Evolutionary conservation across 768 basidiomycete genomes (phyloP).

Genomic region (Trametopsis cervina): DNA sequence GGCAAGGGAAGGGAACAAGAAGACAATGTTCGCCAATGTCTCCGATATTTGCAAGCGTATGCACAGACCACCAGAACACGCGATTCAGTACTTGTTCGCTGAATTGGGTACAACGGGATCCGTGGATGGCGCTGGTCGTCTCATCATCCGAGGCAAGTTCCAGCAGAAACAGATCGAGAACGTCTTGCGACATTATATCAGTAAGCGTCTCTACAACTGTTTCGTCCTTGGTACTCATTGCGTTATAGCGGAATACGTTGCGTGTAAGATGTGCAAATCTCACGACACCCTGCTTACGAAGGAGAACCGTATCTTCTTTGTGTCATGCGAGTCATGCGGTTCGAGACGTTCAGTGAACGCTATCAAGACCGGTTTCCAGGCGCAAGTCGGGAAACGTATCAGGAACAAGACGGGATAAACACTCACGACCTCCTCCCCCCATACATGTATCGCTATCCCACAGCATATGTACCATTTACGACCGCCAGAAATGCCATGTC

Average conservation of each 20-base stretch:
- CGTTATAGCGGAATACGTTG: slow-evolving; percentile 86
- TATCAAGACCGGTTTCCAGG: slow-evolving; percentile 99
- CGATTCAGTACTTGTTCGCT: slow-evolving; percentile 93
- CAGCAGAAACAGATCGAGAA: slow-evolving; percentile 99
- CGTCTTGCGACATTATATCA: slow-evolving; percentile 92
- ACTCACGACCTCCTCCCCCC: background rate
- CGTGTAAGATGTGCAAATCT: slow-evolving; percentile 99
- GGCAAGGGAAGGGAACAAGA: slow-evolving; percentile 94
- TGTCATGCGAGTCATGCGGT: slow-evolving; percentile 88
- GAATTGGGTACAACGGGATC: slow-evolving; percentile 98
- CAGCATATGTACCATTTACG: background rate
- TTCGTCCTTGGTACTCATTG: background rate
- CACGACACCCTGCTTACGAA: slow-evolving; percentile 95
- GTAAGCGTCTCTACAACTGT: slow-evolving; percentile 39
- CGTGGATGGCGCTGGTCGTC: slow-evolving; percentile 83
- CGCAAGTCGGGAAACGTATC: slow-evolving; percentile 85
- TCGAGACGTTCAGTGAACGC: slow-evolving; percentile 87
- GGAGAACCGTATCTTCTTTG: slow-evolving; percentile 99
- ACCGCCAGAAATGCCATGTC: too few species aligned
- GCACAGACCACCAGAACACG: slow-evolving; percentile 97
- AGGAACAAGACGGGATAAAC: slow-evolving; percentile 66
- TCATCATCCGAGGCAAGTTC: slow-evolving; percentile 97
- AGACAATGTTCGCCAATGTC: slow-evolving; percentile 94
- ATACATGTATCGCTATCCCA: background rate
- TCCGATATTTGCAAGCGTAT: slow-evolving; percentile 97